phyloP scores from a whole-genome alignment of 1,139 yeast genomes.

The Candida tetrigidarum region DNA sequence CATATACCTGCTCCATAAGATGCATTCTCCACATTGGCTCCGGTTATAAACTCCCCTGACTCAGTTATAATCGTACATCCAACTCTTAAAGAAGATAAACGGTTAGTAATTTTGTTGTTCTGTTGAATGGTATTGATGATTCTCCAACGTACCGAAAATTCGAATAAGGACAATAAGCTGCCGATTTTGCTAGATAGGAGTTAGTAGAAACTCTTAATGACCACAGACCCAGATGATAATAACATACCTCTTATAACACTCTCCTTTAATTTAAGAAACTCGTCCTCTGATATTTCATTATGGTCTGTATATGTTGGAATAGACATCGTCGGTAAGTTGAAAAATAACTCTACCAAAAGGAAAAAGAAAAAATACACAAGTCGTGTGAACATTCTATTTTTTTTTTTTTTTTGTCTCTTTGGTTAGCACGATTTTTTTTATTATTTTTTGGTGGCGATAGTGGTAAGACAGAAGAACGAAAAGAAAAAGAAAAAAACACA shows the following conservation, averaged over 20 bases:
- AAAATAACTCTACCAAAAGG: too few species aligned
- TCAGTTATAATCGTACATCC: slow-evolving; percentile 74
- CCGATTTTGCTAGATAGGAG: slow-evolving; percentile 42
- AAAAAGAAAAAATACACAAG: not conserved
- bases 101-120: slow-evolving; percentile 19
- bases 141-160: slow-evolving; percentile 56
- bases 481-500: not conserved
- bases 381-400: slow-evolving; percentile 10
- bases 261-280: slow-evolving; percentile 29
- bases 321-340: slow-evolving; percentile 13
- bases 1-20: slow-evolving; percentile 88
- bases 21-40: slow-evolving; percentile 94
- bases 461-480: not conserved
- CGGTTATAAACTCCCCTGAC: slow-evolving; percentile 55
- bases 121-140: not conserved
- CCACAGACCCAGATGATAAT: too few species aligned
- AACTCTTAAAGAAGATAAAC: slow-evolving; percentile 50
- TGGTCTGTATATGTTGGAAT: slow-evolving; percentile 16
- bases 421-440: not conserved
- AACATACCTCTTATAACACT: slow-evolving; percentile 37
- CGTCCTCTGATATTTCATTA: slow-evolving; percentile 22
- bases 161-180: slow-evolving; percentile 83
- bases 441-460: slow-evolving; percentile 11
- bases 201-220: slow-evolving; percentile 6
- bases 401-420: slow-evolving; percentile 1